Evolutionary conservation across 2,329 filamentous ascomycete genomes (phyloP), one percentile per base, ranked within the genome.

Genomic region (Xylaria sp.): DNA sequence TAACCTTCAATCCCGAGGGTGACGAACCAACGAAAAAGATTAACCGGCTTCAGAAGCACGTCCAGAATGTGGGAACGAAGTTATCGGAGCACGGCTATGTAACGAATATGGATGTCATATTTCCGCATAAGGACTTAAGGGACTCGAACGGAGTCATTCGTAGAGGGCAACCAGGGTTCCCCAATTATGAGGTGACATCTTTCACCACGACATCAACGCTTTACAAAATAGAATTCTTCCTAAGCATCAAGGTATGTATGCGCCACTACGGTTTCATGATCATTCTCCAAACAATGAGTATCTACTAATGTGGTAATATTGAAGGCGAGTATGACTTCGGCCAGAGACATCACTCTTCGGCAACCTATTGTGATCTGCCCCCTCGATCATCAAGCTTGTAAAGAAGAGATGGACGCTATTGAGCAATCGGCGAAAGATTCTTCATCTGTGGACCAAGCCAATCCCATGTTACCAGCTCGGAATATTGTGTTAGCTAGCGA

Each of bases 371-470:
- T 98, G 38, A 96, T 98, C 58, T 98, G 95, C 75, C 95, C 96
- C 0, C 89, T 97, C 69, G 96, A 99, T 76, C 93, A 97, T 76
- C 93, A 96, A 72, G 92, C 91, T 17, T 99, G 96, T 81, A 97
- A 97, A 79, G 94, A 97, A 77, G 96, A 98, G 81, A 97, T 99
- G 93, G 94, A 97, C 74, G 94, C 94, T 42, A 98, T 99, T 70
- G 94, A 97, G 77, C 93, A 97, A 80, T 92, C 96, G 0, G 96
- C 96, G 49, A 95, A 94, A 79, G 95, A 98, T 73, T 95, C 96
- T 1, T 91, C 92, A 17, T 89, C 92, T 68, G 90, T 98, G 67
- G 93, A 95, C 72, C 91, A 91, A 0, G 93, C 96, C 68, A 96
- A 96, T 73, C 96, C 94, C 0, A 94, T 96, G 90, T 81, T 97